phyloP scores from a whole-genome alignment of 306 rosid genomes.

The Vigna trinervia region DNA sequence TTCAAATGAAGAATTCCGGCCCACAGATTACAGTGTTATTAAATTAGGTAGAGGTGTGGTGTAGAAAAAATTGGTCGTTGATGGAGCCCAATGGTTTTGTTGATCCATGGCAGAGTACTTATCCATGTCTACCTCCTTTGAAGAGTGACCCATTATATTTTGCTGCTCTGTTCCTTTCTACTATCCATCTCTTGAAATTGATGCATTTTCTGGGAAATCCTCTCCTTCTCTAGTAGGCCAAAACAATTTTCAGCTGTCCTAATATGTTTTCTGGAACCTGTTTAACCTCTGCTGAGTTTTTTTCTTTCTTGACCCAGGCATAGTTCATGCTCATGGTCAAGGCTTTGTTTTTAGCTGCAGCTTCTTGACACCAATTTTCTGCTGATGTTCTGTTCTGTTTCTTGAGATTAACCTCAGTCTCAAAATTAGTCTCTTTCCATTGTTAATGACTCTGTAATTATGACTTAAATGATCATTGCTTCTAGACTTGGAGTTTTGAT shows the following conservation, averaged over 20 bases:
- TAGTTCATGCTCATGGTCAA: background rate
- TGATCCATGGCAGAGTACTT: background rate
- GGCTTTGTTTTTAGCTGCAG: background rate
- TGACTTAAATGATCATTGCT: constrained; percentile 14
- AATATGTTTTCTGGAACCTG: background rate
- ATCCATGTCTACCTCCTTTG: background rate
- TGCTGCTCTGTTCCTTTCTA: background rate
- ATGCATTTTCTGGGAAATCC: constrained; percentile 8
- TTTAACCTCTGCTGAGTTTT: background rate
- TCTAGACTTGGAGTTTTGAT: constrained; percentile 6
- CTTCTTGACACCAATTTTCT: constrained; percentile 4
- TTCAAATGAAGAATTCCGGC: background rate
- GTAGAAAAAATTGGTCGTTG: constrained; percentile 1
- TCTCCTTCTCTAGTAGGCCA: background rate
- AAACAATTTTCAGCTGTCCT: background rate
- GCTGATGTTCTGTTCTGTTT: background rate
- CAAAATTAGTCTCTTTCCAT: background rate
- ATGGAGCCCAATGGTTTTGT: background rate
- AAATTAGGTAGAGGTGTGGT: constrained; percentile 8
- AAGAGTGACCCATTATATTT: background rate
- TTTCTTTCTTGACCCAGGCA: background rate
- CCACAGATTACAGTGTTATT: background rate
- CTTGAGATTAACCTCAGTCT: constrained; percentile 8
- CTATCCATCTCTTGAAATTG: background rate
- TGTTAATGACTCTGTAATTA: constrained; percentile 2